phyloP scores from a whole-genome alignment of 306 rosid species.

The Pyrus bretschneideri region DNA sequence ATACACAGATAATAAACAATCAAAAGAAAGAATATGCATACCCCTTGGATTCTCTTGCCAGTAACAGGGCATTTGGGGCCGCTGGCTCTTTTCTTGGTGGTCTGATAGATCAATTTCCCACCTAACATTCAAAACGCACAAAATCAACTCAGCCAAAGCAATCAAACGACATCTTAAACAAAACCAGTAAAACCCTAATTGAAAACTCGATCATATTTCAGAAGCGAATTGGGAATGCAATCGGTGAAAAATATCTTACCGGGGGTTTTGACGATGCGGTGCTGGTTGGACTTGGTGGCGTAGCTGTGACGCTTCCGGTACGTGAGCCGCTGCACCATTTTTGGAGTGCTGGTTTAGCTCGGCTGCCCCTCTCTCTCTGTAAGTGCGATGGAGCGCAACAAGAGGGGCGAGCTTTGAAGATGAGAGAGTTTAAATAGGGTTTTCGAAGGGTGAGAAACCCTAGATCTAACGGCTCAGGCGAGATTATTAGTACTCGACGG shows the following conservation, averaged over 20 bases:
- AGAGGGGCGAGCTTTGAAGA: fast-evolving
- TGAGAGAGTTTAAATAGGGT: constrained; percentile 15
- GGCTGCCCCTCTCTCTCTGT: not conserved
- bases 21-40: constrained; percentile 13
- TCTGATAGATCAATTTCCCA: constrained; percentile 81
- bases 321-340: constrained; percentile 83
- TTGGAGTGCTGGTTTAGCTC: constrained; percentile 1
- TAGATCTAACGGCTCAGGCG: constrained; percentile 30
- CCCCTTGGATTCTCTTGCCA: constrained; percentile 95
- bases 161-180: not conserved
- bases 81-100: constrained; percentile 79
- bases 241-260: constrained; percentile 26
- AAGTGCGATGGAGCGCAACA: not conserved
- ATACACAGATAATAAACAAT: not conserved
- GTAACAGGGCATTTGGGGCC: constrained; percentile 95
- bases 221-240: not conserved
- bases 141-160: not conserved
- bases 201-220: not conserved
- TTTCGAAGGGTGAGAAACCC: constrained; percentile 17
- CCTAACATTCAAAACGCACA: constrained; percentile 32
- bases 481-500: not conserved
- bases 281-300: constrained; percentile 89
- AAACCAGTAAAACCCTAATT: too few relatives aligned
- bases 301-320: constrained; percentile 76
- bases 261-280: constrained; percentile 77